Evolutionary conservation across 164 flowering plant genomes (phyloP), one percentile per base, ranked within the genome.

Genomic region (Euptelea pleiosperma): DNA sequence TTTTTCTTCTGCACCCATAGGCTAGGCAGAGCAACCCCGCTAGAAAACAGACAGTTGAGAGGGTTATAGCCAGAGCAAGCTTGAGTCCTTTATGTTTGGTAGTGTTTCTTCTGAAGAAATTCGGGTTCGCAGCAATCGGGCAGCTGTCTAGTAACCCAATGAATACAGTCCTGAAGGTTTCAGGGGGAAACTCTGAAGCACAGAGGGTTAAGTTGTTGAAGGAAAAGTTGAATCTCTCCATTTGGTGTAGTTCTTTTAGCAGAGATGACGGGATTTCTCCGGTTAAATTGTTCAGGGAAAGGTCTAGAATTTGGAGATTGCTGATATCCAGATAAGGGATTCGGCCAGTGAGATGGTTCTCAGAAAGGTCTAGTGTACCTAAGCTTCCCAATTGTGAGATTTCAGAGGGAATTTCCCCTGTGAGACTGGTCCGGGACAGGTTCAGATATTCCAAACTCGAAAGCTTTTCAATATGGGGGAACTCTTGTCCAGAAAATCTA

Each of bases 191-290:
- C n/a, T 65, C 59, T 6, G 82, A 57, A 47, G 74, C 71, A 67
- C 93, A 86, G 19, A 86, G 53, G 63, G 78, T 82, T 16, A 84
- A 65, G 67, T 86, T 84, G 74, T 86, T 86, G 72, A 69, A 79
- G 39, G 94, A 84, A 69, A 86, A 86, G 65, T 84, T 86, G 70
- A 62, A 86, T 16, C 68, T 77, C 62, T 82, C 81, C 85, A 86
- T 79, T 61, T 48, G 68, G 10, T 64, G 69, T 43, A 86, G 81
- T 53, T 72, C 70, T 11, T 70, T 41, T 28, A 82, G 28, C 21
- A 86, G 63, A 5, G 72, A 36, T 15, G 45, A 14, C 0, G 89
- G 87, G 55, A 84, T 73, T 40, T 78, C 79, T 53, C 93, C 93
- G 16, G 70, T 79, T 60, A 83, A 65, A 64, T 83, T 82, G 73